Conservation (phyloP, 768 basidiomycete genomes). For the Tulasnella sp. region DNA sequence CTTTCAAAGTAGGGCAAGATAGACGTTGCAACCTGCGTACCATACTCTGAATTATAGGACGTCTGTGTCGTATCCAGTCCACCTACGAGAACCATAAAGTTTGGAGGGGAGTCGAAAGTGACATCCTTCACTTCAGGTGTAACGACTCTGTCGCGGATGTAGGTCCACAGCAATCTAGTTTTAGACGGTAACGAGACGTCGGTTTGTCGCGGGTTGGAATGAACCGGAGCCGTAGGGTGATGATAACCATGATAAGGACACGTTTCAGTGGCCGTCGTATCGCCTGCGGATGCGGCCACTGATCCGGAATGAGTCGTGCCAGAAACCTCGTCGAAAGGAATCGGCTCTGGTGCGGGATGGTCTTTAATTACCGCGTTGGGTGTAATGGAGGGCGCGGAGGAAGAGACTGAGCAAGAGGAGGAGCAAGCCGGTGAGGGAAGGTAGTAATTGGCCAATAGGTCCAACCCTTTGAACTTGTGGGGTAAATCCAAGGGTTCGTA, state of each 20-base stretch:
- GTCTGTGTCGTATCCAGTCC: no score
- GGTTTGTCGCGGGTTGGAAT: background rate
- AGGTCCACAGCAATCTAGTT: no score
- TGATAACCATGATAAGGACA: background rate
- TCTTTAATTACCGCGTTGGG: conserved; percentile 14
- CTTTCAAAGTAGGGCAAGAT: no score
- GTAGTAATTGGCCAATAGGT: conserved; percentile 42
- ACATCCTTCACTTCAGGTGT: background rate
- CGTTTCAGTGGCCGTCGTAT: no score
- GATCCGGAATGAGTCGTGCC: background rate
- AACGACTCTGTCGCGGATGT: no score
- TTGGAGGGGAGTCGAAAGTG: background rate
- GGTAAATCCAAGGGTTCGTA: conserved; percentile 44
- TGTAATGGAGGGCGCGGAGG: conserved; percentile 30
- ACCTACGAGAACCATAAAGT: no score
- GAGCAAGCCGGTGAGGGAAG: conserved; percentile 19
- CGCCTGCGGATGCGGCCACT: no score
- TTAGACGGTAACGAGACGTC: background rate
- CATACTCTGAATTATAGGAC: no score
- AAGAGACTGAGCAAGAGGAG: background rate
- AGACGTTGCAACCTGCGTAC: no score
- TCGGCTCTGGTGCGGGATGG: background rate
- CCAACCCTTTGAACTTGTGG: conserved; percentile 50
- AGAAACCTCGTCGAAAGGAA: background rate
- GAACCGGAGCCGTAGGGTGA: background rate